These are phyloP conservation scores for Sesbania bispinosa DNA, from an alignment of 306 rosid genomes.

Conservation along the genomic window DNA sequence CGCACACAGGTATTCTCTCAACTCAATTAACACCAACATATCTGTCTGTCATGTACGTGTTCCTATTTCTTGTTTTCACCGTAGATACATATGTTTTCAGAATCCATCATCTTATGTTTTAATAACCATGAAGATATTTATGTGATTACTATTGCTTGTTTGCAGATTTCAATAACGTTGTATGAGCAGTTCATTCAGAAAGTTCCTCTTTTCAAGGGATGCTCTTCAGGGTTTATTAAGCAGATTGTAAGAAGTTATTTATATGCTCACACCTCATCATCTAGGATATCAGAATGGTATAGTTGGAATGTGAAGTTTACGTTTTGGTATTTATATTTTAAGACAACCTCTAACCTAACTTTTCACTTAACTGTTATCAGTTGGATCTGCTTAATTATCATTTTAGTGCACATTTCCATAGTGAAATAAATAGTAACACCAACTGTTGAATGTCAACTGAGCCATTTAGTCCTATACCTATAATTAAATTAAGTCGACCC, in stretches of 20 bases:
- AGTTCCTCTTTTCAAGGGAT: slow-evolving; percentile 52
- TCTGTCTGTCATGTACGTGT: no score
- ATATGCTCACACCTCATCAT: neutral
- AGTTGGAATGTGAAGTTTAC: neutral
- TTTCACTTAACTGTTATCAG: no score
- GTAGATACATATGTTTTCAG: neutral
- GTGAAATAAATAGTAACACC: neutral
- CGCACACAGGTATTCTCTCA: slow-evolving; percentile 51
- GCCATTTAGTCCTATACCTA: neutral
- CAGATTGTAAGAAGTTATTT: slow-evolving; percentile 44
- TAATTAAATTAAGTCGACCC: neutral
- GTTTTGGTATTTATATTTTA: neutral
- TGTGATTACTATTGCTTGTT: neutral
- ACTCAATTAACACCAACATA: no score
- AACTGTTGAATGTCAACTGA: neutral
- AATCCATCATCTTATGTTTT: neutral
- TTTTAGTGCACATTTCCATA: neutral
- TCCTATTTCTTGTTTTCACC: no score
- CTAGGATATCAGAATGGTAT: no score
- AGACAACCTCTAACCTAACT: no score
- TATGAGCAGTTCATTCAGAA: slow-evolving; percentile 47
- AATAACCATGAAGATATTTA: neutral
- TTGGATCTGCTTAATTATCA: no score
- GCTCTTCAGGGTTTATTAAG: slow-evolving; percentile 60
- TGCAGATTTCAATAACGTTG: slow-evolving; percentile 50